Evolutionary conservation across 1,284 basidiomycete genomes (phyloP).

Genomic region (Vanrija sp.): DNA sequence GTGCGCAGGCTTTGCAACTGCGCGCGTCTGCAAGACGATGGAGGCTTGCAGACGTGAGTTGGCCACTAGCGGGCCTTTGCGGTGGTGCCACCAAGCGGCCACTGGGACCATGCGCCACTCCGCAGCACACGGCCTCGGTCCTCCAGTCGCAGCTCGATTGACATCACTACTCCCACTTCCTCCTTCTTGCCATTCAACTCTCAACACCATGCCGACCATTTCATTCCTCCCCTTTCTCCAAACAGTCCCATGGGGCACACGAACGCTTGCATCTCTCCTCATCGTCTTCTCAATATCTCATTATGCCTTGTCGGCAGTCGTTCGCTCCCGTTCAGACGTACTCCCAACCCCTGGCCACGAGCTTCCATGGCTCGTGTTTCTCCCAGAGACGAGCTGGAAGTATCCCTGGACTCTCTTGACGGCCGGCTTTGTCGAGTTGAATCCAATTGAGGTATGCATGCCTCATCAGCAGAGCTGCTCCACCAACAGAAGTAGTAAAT

Average conservation of each 20-base stretch:
- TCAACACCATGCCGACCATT: slow-evolving; percentile 40
- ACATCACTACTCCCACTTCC: too few relatives aligned
- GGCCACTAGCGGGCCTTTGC: too few relatives aligned
- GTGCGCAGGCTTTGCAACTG: too few relatives aligned
- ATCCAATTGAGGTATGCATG: slow-evolving; percentile 67
- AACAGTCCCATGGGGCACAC: slow-evolving; percentile 58
- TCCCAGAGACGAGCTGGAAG: slow-evolving; percentile 78
- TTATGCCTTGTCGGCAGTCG: slow-evolving; percentile 48
- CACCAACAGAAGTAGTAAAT: not conserved
- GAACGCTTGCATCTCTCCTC: slow-evolving; percentile 67
- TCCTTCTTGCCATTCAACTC: too few relatives aligned
- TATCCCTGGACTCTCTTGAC: slow-evolving; percentile 92
- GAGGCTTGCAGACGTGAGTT: too few relatives aligned
- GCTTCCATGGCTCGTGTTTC: slow-evolving; percentile 73
- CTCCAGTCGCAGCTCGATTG: too few relatives aligned
- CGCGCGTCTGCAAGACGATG: too few relatives aligned
- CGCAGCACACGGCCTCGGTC: too few relatives aligned
- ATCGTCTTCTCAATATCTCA: slow-evolving; percentile 63
- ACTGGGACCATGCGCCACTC: too few relatives aligned
- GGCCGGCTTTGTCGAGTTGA: slow-evolving; percentile 79
- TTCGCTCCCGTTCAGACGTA: slow-evolving; percentile 3
- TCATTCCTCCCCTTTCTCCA: slow-evolving; percentile 48
- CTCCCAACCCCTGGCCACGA: slow-evolving; percentile 27
- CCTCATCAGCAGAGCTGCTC: not conserved
- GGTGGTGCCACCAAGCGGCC: too few relatives aligned